These are phyloP conservation scores for Zopfochytrium polystomum DNA, from an alignment of 371 early-diverging fungal species.

Conservation along the genomic window DNA sequence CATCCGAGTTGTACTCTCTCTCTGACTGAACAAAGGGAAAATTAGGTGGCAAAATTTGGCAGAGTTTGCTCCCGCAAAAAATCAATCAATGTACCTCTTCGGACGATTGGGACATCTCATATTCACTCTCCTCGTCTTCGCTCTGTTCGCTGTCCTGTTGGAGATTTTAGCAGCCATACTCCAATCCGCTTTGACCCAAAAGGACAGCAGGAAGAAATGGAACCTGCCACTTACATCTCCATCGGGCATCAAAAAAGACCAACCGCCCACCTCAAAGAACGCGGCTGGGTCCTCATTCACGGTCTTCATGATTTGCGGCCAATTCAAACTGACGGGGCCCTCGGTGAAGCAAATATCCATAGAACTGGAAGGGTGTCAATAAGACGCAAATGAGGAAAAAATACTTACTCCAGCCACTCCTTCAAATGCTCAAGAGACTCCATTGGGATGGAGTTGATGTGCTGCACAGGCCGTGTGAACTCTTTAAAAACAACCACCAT, in stretches of 20 bases:
- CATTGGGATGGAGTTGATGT: slow-evolving; percentile 96
- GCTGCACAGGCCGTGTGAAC: slow-evolving; percentile 83
- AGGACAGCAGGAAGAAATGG: neutral
- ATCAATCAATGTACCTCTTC: slow-evolving; percentile 29
- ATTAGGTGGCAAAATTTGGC: neutral
- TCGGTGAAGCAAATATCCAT: slow-evolving; percentile 96
- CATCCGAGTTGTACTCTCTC: slow-evolving; percentile 34
- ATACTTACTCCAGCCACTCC: slow-evolving; percentile 92
- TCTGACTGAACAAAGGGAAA: slow-evolving; percentile 22
- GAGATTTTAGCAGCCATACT: neutral
- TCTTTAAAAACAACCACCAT: slow-evolving; percentile 98
- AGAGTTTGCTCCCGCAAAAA: slow-evolving; percentile 1
- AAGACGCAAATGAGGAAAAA: neutral
- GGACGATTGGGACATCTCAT: slow-evolving; percentile 23
- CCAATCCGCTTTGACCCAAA: neutral
- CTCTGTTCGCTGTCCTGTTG: too few species aligned
- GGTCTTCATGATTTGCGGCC: slow-evolving; percentile 98
- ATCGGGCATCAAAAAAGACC: slow-evolving; percentile 86
- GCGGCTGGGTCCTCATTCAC: slow-evolving; percentile 93
- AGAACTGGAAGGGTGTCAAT: slow-evolving; percentile 50
- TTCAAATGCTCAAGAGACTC: slow-evolving; percentile 92
- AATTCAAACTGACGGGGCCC: slow-evolving; percentile 96
- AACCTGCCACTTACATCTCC: slow-evolving; percentile 32
- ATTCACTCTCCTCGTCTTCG: slow-evolving; percentile 34
- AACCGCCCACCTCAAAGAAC: slow-evolving; percentile 96